Base-by-base conservation (phyloP, 805 yeast species). In the Candida saitoana region DNA sequence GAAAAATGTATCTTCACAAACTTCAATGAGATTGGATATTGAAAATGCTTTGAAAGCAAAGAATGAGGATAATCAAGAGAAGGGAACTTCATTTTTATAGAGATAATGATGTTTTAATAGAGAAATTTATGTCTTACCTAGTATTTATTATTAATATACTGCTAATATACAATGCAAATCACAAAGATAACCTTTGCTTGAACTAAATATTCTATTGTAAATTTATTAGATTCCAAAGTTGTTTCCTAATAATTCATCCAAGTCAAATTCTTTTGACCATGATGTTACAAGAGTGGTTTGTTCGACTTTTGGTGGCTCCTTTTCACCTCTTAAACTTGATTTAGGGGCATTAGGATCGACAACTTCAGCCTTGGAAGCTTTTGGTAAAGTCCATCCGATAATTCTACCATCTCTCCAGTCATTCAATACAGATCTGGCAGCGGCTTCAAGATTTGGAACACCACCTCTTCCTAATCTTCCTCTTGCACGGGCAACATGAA, bases 321-420 rank as follows among this genome's bases (percentile, higher is more conserved):
- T 59, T 44, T 70, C 66, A 45, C 76, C 65, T 56, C 72, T 52
- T 47, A 65, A 50, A 24, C 70, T 57, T 49, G 72, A 57, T 58
- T 66, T 55, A 48, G 72, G 54, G 41, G 59, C 63, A 55, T 67
- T 46, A 51, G 60, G 38, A 52, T 49, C 45, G 46, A 50, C 57
- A 14, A 51, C 49, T 35, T 62, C 56, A n/a, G 65, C 65, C 51
- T 75, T 74, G 9, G 80, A 71, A 25, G 63, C 55, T 45, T 63
- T 83, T 39, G 96, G 96, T 53, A 82, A 66, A 2, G 87, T 80
- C 96, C 96, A 93, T 37, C 97, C 96, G 42, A 83, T 65, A 54
- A 93, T 80, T 60, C 93, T 80, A 45, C 99, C 99, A 63, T 90
- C 97, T 67, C 96, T 81, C 98, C 98, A 93, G 66, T 93, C 99